phyloP scores from a whole-genome alignment of 129 eudicot genomes.

The Artemisia annua region DNA sequence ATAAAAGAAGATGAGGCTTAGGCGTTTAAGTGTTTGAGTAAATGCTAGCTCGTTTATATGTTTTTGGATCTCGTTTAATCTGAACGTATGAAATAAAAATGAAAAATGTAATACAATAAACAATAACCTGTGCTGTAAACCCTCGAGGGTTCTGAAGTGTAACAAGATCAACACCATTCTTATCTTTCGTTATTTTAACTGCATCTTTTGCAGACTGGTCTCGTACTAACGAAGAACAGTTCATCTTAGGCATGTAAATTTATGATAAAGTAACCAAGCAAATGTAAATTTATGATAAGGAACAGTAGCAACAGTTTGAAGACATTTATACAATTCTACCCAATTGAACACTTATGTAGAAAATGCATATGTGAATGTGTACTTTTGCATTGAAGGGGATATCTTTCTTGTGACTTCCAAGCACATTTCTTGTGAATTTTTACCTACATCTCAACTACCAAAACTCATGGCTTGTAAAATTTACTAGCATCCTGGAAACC shows the following conservation, averaged over 20 bases:
- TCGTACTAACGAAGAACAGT: conserved; percentile 22
- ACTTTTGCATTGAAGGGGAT: conserved; percentile 35
- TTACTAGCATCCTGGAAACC: not conserved
- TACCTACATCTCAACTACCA: conserved; percentile 41
- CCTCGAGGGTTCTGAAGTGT: conserved; percentile 63
- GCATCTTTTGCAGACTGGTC: conserved; percentile 31
- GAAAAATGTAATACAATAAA: not conserved
- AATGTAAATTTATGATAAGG: not conserved
- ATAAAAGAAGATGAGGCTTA: not conserved
- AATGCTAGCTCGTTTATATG: not conserved
- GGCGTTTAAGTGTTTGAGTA: not conserved
- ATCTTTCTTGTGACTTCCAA: conserved; percentile 39
- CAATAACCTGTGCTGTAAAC: conserved; percentile 59
- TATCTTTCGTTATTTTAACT: conserved; percentile 49
- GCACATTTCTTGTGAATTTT: conserved; percentile 34
- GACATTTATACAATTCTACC: conserved; percentile 6
- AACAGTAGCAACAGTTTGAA: conserved; percentile 9
- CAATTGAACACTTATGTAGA: conserved; percentile 16
- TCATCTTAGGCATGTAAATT: conserved; percentile 10
- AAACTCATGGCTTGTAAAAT: conserved; percentile 16
- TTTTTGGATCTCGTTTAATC: not conserved
- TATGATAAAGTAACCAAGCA: not conserved
- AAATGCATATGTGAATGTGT: conserved; percentile 24
- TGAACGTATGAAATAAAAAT: not conserved
- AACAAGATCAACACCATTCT: conserved; percentile 62